phyloP scores from a whole-genome alignment of 1,139 yeast genomes.

The Casaregolazyma suthepensis region DNA sequence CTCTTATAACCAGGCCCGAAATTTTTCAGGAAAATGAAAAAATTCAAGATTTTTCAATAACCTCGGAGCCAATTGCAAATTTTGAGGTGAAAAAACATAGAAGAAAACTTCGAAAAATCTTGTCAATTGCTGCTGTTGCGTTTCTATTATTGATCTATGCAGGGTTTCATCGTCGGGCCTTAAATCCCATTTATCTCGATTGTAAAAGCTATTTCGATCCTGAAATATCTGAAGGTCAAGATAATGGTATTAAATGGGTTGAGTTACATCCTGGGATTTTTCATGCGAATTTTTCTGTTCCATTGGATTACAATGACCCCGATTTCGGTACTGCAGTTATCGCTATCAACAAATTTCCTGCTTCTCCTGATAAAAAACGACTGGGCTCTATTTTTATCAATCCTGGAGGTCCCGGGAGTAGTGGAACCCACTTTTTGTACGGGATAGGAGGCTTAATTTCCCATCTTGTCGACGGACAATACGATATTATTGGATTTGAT shows the following conservation, averaged over 20 bases:
- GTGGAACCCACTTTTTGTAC: slow-evolving; percentile 15
- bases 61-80: no score
- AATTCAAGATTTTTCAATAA: no score
- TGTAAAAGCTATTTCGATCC: background rate
- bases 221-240: background rate
- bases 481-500: slow-evolving; percentile 18
- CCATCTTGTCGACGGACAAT: slow-evolving; percentile 13
- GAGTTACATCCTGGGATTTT: background rate
- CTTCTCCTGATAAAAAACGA: slow-evolving; percentile 2
- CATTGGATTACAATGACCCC: slow-evolving; percentile 14
- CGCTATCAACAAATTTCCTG: slow-evolving; percentile 14
- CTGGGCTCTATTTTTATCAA: slow-evolving; percentile 15
- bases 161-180: no score
- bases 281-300: slow-evolving; percentile 3
- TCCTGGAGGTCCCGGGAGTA: slow-evolving; percentile 20
- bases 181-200: background rate
- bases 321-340: slow-evolving; percentile 12
- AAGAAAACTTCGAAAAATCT: background rate
- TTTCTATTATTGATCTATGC: background rate
- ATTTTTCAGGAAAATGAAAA: no score
- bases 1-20: no score
- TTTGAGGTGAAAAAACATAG: background rate
- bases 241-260: background rate
- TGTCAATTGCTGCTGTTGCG: background rate
- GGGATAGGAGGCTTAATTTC: slow-evolving; percentile 9